phyloP scores from a whole-genome alignment of 2,329 filamentous ascomycete genomes.

The Neocatenulostroma microsporum region DNA sequence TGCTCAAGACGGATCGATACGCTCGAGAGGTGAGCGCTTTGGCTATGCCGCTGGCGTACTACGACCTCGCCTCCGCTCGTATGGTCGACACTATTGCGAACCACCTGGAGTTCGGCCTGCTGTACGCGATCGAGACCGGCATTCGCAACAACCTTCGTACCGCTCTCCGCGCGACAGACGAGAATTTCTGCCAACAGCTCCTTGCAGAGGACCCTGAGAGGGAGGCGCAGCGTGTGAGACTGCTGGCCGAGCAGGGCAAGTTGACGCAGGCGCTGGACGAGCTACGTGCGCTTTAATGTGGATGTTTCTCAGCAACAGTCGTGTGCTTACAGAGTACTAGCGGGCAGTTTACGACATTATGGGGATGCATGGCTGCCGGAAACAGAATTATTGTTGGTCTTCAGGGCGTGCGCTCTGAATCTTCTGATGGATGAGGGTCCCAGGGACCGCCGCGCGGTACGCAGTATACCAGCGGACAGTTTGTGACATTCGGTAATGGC shows the following conservation, averaged over 20 bases:
- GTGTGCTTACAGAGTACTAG: too few relatives aligned
- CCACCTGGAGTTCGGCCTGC: constrained; percentile 18
- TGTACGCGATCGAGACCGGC: constrained; percentile 11
- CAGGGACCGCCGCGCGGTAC: too few relatives aligned
- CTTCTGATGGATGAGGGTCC: too few relatives aligned
- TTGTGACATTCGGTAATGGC: too few relatives aligned
- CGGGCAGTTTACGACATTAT: too few relatives aligned
- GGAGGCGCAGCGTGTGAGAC: constrained; percentile 18
- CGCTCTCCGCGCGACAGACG: constrained; percentile 10
- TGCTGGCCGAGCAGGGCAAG: constrained; percentile 24
- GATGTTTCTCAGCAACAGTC: too few relatives aligned
- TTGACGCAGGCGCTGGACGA: constrained; percentile 25
- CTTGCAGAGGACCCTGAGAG: constrained; percentile 30
- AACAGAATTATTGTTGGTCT: too few relatives aligned
- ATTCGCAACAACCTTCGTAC: constrained; percentile 8
- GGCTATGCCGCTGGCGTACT: constrained; percentile 59
- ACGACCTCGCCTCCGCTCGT: constrained; percentile 56
- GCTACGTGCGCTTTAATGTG: too few relatives aligned
- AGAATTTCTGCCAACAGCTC: constrained; percentile 20
- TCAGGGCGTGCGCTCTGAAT: too few relatives aligned
- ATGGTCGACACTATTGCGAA: constrained; percentile 50
- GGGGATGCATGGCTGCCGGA: too few relatives aligned
- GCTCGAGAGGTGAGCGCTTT: constrained; percentile 54
- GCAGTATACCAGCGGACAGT: too few relatives aligned
- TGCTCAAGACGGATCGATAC: constrained; percentile 51